phyloP scores from a whole-genome alignment of 768 basidiomycete genomes.

The Crassisporium funariophilum region DNA sequence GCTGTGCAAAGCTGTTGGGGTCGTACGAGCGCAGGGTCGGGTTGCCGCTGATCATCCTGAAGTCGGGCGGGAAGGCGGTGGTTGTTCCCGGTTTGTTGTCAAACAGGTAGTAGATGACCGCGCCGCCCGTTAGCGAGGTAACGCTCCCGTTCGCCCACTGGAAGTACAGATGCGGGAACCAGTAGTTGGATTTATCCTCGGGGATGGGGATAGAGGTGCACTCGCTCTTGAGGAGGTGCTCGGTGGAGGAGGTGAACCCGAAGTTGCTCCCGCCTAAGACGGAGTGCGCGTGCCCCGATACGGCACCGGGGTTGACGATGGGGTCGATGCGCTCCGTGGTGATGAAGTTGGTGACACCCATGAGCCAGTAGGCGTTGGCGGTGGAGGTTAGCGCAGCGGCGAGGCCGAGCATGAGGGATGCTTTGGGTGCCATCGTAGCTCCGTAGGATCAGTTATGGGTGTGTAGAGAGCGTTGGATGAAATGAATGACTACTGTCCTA shows the following conservation, averaged over 20 bases:
- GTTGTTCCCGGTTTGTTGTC: slow-evolving; percentile 36
- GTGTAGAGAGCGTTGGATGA: background rate
- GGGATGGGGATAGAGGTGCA: slow-evolving; percentile 46
- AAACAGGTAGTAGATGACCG: slow-evolving; percentile 44
- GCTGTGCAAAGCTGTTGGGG: slow-evolving; percentile 34
- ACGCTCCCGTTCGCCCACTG: slow-evolving; percentile 42
- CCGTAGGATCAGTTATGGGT: background rate
- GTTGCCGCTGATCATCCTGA: slow-evolving; percentile 45
- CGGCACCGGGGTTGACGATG: slow-evolving; percentile 40
- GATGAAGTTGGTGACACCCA: slow-evolving; percentile 33
- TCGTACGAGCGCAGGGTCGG: slow-evolving; percentile 19
- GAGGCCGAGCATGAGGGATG: background rate
- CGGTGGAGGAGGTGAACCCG: slow-evolving; percentile 35
- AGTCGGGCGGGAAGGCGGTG: slow-evolving; percentile 39
- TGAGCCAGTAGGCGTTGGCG: slow-evolving; percentile 7
- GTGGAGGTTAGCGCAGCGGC: no score
- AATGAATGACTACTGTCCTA: background rate
- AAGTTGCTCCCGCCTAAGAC: slow-evolving; percentile 47
- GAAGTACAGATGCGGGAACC: slow-evolving; percentile 43
- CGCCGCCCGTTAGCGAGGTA: slow-evolving; percentile 31
- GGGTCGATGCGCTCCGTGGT: slow-evolving; percentile 46
- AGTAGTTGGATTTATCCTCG: slow-evolving; percentile 44
- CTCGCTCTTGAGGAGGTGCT: slow-evolving; percentile 35
- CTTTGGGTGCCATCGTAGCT: background rate
- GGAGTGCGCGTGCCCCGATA: slow-evolving; percentile 36